Evolutionary conservation across 345 rosid species (phyloP).

Genomic region (Brassica cretica): DNA sequence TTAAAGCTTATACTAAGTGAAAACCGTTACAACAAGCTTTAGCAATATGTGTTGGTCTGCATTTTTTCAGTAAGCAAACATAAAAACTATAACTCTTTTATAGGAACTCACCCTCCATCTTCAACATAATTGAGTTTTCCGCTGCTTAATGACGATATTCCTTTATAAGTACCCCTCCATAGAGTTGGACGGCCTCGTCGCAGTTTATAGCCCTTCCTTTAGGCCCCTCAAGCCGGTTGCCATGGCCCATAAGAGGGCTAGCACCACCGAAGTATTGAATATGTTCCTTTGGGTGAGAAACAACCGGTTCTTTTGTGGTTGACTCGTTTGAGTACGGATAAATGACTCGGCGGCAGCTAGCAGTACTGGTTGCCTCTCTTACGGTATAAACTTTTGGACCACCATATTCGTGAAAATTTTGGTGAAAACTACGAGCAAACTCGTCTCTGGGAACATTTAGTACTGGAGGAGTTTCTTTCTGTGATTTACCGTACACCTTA

Average conservation of each 20-base stretch:
- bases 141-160: conserved; percentile 21
- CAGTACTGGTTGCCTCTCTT: conserved; percentile 8
- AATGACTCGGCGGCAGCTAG: conserved; percentile 7
- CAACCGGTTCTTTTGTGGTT: conserved; percentile 14
- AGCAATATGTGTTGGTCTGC: conserved; percentile 32
- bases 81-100: conserved; percentile 15
- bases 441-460: conserved; percentile 24
- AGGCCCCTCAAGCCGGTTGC: conserved; percentile 17
- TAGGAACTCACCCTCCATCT: conserved; percentile 23
- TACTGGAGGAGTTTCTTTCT: not conserved
- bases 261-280: conserved; percentile 16
- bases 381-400: conserved; percentile 25
- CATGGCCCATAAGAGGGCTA: conserved; percentile 19
- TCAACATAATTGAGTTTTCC: conserved; percentile 20
- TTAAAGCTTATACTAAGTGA: conserved; percentile 34
- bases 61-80: conserved; percentile 9
- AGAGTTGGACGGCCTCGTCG: conserved; percentile 35
- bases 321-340: conserved; percentile 18
- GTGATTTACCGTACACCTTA: conserved; percentile 20
- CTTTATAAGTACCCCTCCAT: conserved; percentile 40
- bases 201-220: conserved; percentile 25
- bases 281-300: conserved; percentile 20
- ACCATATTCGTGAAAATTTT: conserved; percentile 12
- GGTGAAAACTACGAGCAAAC: conserved; percentile 10
- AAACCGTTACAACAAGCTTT: conserved; percentile 29